Percentiles rank a stretch among this genome's conserved stretches.
Conservation (phyloP, 2,329 filamentous ascomycete species). For the Alternaria sp. region DNA sequence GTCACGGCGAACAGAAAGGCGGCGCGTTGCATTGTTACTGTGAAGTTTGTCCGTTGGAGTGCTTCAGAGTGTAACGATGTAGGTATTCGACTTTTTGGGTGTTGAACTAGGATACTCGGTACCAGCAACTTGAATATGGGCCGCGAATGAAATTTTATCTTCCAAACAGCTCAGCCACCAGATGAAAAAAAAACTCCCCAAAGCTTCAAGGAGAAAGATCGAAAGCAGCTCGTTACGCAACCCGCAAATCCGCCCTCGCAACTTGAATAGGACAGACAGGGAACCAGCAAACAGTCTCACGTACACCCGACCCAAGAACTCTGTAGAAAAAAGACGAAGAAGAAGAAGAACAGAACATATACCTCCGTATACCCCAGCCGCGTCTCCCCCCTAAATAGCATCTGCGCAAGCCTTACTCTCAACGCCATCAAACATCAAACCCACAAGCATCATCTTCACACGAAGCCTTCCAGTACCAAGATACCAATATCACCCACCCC, state of each 20-base stretch:
- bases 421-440: neutral
- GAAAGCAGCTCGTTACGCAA: constrained; percentile 8
- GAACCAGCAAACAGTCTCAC: neutral
- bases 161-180: neutral
- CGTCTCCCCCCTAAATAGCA: neutral
- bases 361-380: neutral
- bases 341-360: neutral
- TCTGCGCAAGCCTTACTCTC: neutral
- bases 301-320: neutral
- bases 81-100: neutral
- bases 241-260: constrained; percentile 6
- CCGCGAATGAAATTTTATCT: neutral
- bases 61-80: neutral
- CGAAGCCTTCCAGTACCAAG: neutral
- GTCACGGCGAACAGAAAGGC: constrained; percentile 11
- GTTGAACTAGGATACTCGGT: neutral
- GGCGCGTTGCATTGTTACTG: constrained; percentile 12
- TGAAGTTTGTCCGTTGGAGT: neutral
- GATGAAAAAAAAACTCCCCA: neutral
- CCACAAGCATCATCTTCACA: neutral
- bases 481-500: constrained; percentile 1
- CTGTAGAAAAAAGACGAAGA: neutral
- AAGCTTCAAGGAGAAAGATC: neutral
- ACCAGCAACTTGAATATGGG: neutral
- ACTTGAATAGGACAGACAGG: neutral